Conservation (phyloP, 2,329 filamentous ascomycete genomes). For the Calonectria fujianensis region DNA sequence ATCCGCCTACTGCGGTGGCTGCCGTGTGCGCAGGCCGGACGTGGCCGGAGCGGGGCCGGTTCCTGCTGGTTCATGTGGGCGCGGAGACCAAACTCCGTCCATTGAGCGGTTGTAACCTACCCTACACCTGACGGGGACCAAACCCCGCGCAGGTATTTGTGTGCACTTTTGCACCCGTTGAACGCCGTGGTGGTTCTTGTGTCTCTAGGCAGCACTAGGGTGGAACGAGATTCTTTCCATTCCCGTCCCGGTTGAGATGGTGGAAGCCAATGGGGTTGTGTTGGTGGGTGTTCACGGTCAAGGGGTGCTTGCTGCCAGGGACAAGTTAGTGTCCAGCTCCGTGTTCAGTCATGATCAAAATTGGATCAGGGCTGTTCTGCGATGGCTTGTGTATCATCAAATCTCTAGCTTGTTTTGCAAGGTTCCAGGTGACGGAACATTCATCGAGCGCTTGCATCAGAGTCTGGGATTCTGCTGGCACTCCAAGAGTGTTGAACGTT, state of each 20-base stretch:
- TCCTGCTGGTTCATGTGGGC: not conserved
- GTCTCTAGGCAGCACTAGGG: not conserved
- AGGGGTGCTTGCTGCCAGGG: not conserved
- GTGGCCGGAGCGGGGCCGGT: slow-evolving; percentile 40
- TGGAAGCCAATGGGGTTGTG: no score
- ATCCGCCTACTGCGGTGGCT: not conserved
- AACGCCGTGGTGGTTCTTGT: not conserved
- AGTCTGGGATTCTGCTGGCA: slow-evolving; percentile 25
- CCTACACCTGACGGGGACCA: not conserved
- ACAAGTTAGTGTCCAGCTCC: not conserved
- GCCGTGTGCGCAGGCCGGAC: slow-evolving; percentile 31
- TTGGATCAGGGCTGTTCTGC: not conserved
- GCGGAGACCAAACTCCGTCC: slow-evolving; percentile 25
- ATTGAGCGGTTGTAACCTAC: not conserved
- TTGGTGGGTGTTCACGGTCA: not conserved
- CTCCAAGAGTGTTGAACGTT: slow-evolving; percentile 29
- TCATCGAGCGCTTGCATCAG: slow-evolving; percentile 38
- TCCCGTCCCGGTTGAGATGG: not conserved
- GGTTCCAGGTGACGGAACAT: slow-evolving; percentile 36
- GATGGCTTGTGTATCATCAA: not conserved
- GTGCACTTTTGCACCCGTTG: not conserved
- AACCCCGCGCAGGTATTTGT: slow-evolving; percentile 1
- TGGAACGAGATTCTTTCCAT: not conserved
- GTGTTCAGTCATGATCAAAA: not conserved
- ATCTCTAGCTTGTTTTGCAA: slow-evolving; percentile 24